Evolutionary conservation across 768 basidiomycete genomes (phyloP), one percentile per base, ranked within the genome.

Genomic region (Naematelia aurantialba): DNA sequence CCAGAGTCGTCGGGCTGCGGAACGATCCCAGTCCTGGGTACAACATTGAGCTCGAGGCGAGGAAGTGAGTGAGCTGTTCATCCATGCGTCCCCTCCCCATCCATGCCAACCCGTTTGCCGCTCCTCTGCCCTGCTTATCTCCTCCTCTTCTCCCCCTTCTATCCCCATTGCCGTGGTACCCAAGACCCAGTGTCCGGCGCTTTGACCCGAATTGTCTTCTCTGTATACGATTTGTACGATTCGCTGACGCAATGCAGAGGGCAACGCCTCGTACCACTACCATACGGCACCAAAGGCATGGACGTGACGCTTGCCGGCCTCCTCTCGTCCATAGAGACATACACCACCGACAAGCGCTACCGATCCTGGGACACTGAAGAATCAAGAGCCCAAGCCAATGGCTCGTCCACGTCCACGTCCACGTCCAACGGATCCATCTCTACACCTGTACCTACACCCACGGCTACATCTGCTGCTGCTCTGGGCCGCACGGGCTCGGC

Each of bases 231-330:
- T 39, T 17, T 39, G 17, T 39, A 39, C 45, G 59, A 13, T 60
- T 52, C 19, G 17, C 24, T 2, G 69, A n/a, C 17, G 14, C 1
- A 25, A 44, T 0, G 26, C 68, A 96, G 93, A 67, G 94, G 94
- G 12, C 89, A 84, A 70, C 84, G 87, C 14, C 80, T 98, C 1
- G 76, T 98, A 1, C 79, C 86, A 2, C 81, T 99, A 47, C 93
- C 96, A 2, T 99, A 98, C 75, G 83, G 92, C 2, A 99, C 93
- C 0, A 99, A 99, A 73, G 96, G 96, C 26, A 99, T 99, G 96
- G 96, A 99, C 75, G 79, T 98, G 65, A 89, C 91, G 66, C 81
- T 99, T 61, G 93, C 93, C n/a, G 96, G 96, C 0, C 86, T 99
- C 57, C 79, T 98, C 45, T 87, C 89, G 3, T 85, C 91, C 1